A percentile compares a stretch with the other conserved stretches of the same genome.
phyloP scores from a whole-genome alignment of 345 rosid species.

The Populus nigra region DNA sequence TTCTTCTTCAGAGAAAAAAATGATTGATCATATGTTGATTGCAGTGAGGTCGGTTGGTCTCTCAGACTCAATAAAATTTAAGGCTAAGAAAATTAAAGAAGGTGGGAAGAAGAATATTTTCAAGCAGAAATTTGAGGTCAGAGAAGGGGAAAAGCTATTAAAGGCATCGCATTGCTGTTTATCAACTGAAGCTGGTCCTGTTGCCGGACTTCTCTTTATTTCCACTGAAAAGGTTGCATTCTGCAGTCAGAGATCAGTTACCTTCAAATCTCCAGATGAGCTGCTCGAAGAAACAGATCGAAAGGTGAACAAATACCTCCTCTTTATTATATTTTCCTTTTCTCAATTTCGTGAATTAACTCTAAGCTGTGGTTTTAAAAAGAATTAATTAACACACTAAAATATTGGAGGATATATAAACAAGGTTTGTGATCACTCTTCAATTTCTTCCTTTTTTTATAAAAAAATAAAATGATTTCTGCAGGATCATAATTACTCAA shows the following conservation, averaged over 20 bases:
- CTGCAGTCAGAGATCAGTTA: conserved; percentile 35
- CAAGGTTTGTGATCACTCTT: no score
- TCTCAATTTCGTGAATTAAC: background rate
- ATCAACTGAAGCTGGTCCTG: conserved; percentile 44
- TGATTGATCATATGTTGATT: background rate
- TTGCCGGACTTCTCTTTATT: conserved; percentile 45
- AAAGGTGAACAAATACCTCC: conserved; percentile 24
- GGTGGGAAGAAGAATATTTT: conserved; percentile 45
- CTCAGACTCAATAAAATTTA: conserved; percentile 42
- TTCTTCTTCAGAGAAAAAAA: background rate
- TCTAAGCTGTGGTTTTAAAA: no score
- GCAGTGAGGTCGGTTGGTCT: conserved; percentile 37
- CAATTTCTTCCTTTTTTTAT: no score
- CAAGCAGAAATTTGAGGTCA: conserved; percentile 33
- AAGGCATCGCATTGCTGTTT: conserved; percentile 52
- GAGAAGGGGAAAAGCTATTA: conserved; percentile 38
- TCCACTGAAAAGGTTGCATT: conserved; percentile 39
- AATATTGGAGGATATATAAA: background rate
- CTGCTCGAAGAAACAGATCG: conserved; percentile 21
- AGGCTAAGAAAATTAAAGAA: conserved; percentile 37
- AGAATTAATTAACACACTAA: background rate
- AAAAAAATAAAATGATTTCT: no score
- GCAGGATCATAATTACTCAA: no score
- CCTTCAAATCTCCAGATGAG: conserved; percentile 20
- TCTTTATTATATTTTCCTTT: background rate